phyloP scores from a whole-genome alignment of 768 basidiomycete species.

The Scleroderma bovista region DNA sequence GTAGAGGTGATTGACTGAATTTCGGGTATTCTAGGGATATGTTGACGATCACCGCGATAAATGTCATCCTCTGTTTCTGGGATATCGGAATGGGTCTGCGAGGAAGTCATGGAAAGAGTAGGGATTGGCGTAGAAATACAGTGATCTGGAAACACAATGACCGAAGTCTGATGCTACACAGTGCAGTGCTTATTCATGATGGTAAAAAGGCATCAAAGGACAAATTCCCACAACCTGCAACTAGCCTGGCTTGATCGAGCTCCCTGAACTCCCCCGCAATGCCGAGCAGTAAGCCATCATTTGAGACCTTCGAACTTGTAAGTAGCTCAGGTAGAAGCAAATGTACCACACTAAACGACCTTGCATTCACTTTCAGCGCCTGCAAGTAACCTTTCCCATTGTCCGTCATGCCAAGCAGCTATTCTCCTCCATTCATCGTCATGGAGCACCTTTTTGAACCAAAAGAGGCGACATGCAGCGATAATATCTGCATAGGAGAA shows the following conservation, averaged over 20 bases:
- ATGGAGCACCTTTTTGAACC: conserved; percentile 14
- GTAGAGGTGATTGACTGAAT: conserved; percentile 22
- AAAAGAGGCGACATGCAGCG: conserved; percentile 10
- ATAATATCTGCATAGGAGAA: conserved; percentile 29
- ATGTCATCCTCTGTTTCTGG: conserved; percentile 38
- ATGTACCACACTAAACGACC: conserved; percentile 1
- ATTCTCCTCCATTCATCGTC: conserved; percentile 25
- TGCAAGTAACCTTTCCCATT: conserved; percentile 20
- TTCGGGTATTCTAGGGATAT: conserved; percentile 23
- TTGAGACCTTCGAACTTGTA: too few relatives aligned
- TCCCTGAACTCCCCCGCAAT: too few relatives aligned
- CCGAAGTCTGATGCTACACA: background rate
- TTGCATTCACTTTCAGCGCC: conserved; percentile 24
- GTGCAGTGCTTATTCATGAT: too few relatives aligned
- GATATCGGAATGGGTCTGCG: background rate
- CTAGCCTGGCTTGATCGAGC: too few relatives aligned
- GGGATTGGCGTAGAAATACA: background rate
- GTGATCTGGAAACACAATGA: background rate
- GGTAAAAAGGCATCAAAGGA: too few relatives aligned
- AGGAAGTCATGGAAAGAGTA: background rate
- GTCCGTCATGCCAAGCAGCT: conserved; percentile 19
- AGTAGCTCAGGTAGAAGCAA: too few relatives aligned
- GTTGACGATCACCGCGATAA: conserved; percentile 49
- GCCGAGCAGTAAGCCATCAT: too few relatives aligned
- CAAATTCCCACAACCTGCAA: too few relatives aligned